Conservation (phyloP, 495 filamentous ascomycete genomes). For the Xylaria palmicola region DNA sequence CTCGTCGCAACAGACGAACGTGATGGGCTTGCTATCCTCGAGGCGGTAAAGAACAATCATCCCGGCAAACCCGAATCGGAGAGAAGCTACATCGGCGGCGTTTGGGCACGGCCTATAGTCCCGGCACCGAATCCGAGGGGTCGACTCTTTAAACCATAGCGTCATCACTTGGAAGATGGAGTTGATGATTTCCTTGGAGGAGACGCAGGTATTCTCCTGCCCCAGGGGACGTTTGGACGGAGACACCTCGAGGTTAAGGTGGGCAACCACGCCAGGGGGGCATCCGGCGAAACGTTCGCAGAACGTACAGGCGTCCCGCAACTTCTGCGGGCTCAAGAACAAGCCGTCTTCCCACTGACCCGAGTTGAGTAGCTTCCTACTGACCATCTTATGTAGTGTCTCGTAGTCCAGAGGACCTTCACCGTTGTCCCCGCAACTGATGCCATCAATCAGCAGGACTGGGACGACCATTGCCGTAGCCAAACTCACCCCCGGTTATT, state of each 20-base stretch:
- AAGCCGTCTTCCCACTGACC: not conserved
- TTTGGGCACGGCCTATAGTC: too few relatives aligned
- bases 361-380: not conserved
- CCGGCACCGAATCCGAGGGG: too few relatives aligned
- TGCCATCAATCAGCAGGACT: not conserved
- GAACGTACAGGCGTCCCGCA: not conserved
- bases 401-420: not conserved
- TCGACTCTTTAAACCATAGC: not conserved
- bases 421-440: not conserved
- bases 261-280: too few relatives aligned
- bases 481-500: too few relatives aligned
- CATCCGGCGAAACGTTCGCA: too few relatives aligned
- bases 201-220: not conserved
- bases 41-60: conserved; percentile 16
- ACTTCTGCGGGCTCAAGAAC: not conserved
- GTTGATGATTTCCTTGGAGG: not conserved
- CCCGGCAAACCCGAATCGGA: not conserved
- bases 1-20: not conserved
- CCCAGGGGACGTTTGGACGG: too few relatives aligned
- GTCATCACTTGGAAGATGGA: not conserved
- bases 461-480: not conserved
- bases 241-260: too few relatives aligned
- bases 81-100: not conserved
- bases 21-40: not conserved
- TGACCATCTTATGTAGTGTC: not conserved